A percentile compares a stretch with the other conserved stretches of the same genome.
Conservation (phyloP, 768 basidiomycete genomes). For the Kwoniella heveanensis region DNA sequence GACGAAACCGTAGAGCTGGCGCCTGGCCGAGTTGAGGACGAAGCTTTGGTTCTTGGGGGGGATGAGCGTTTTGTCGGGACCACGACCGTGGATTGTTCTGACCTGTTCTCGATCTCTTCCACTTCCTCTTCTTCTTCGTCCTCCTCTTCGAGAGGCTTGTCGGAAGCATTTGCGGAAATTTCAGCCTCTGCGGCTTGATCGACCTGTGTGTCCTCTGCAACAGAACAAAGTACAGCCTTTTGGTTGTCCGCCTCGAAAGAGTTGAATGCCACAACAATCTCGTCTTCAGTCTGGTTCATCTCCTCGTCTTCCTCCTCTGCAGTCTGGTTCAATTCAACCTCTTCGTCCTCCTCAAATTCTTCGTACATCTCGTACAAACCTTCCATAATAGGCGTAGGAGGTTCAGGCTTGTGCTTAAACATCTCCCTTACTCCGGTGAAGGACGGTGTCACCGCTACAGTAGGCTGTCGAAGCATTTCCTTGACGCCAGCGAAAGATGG, state of each 20-base stretch:
- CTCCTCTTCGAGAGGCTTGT: neutral
- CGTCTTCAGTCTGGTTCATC: constrained; percentile 4
- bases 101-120: neutral
- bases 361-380: constrained; percentile 34
- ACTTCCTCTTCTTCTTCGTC: constrained; percentile 11
- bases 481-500: constrained; percentile 36
- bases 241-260: neutral
- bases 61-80: neutral
- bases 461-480: constrained; percentile 26
- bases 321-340: constrained; percentile 7
- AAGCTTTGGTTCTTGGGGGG: constrained; percentile 6
- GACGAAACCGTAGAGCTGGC: too few species aligned
- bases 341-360: constrained; percentile 15
- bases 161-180: neutral
- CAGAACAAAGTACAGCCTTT: neutral
- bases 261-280: constrained; percentile 3
- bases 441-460: constrained; percentile 35
- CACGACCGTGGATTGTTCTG: neutral
- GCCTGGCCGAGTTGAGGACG: constrained; percentile 1
- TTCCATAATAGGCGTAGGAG: constrained; percentile 31
- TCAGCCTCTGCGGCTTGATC: neutral
- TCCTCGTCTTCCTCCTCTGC: constrained; percentile 11
- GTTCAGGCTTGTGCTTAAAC: constrained; percentile 12
- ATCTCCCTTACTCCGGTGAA: constrained; percentile 37
- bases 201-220: neutral